Evolutionary conservation across 495 filamentous ascomycete genomes (phyloP).

Genomic region (Penicillium flavigenum): DNA sequence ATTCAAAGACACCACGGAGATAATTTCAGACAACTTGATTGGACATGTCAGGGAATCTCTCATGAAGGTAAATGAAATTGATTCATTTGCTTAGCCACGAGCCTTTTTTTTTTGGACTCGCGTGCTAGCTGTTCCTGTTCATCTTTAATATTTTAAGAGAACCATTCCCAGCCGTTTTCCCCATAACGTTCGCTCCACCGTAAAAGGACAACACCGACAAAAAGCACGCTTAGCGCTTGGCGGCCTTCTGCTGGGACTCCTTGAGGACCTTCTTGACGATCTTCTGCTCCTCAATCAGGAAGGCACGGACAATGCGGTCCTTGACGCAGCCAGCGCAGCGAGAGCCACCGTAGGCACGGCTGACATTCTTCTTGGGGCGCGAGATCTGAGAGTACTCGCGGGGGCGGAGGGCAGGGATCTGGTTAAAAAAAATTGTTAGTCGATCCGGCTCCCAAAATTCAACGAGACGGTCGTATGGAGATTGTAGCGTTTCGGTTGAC

Average conservation of each 20-base stretch:
- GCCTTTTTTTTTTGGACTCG: slow-evolving; percentile 21
- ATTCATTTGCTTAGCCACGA: slow-evolving; percentile 36
- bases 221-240: slow-evolving; percentile 50
- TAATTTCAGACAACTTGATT: slow-evolving; percentile 18
- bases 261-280: slow-evolving; percentile 99
- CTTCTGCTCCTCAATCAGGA: slow-evolving; percentile 99
- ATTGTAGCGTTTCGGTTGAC: slow-evolving; percentile 13
- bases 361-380: slow-evolving; percentile 97
- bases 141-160: slow-evolving; percentile 37
- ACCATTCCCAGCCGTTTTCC: slow-evolving; percentile 40
- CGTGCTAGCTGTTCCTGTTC: slow-evolving; percentile 36
- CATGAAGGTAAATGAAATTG: slow-evolving; percentile 37
- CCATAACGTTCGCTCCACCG: slow-evolving; percentile 43
- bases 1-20: not conserved
- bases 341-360: slow-evolving; percentile 95
- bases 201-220: slow-evolving; percentile 46
- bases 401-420: slow-evolving; percentile 96
- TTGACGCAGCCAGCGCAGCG: slow-evolving; percentile 98
- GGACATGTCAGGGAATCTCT: slow-evolving; percentile 24
- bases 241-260: slow-evolving; percentile 80
- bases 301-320: slow-evolving; percentile 93
- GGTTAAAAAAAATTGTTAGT: slow-evolving; percentile 27
- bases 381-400: slow-evolving; percentile 96
- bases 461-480: slow-evolving; percentile 9
- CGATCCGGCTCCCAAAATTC: slow-evolving; percentile 10